These are phyloP conservation scores for Eucalyptus guilfoylei DNA, from an alignment of 345 rosid species.

Conservation along the genomic window DNA sequence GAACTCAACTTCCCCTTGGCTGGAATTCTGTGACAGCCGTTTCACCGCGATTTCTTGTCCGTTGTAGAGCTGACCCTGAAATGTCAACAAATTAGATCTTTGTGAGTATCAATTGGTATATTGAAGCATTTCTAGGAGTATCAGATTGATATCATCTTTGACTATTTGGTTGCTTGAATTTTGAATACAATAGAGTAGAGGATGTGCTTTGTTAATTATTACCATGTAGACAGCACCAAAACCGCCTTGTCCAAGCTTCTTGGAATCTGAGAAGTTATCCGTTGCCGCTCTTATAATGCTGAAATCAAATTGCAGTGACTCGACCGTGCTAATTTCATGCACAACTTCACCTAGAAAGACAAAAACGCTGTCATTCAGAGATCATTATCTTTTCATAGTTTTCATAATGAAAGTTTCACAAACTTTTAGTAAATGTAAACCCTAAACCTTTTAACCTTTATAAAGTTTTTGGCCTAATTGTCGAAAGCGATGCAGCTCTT, in stretches of 20 bases:
- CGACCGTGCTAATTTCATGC: not conserved
- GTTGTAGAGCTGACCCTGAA: conserved; percentile 4
- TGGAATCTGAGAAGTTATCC: conserved; percentile 3
- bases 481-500: not conserved
- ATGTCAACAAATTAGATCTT: not conserved
- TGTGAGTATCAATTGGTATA: not conserved
- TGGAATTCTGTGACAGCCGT: conserved; percentile 9
- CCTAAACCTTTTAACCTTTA: not conserved
- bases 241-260: conserved; percentile 17
- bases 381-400: not conserved
- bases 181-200: not conserved
- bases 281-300: not conserved
- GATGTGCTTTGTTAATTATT: not conserved
- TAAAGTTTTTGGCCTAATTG: not conserved
- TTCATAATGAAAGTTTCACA: not conserved
- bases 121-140: not conserved
- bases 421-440: not conserved
- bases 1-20: conserved; percentile 27
- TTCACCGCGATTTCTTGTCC: conserved; percentile 21
- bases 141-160: not conserved
- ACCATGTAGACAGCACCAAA: conserved; percentile 11
- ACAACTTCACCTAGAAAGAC: not conserved
- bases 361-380: not conserved
- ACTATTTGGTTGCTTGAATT: not conserved
- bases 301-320: conserved; percentile 8